Evolutionary conservation across 2,329 filamentous ascomycete species (phyloP).

Genomic region (Alternaria atra): DNA sequence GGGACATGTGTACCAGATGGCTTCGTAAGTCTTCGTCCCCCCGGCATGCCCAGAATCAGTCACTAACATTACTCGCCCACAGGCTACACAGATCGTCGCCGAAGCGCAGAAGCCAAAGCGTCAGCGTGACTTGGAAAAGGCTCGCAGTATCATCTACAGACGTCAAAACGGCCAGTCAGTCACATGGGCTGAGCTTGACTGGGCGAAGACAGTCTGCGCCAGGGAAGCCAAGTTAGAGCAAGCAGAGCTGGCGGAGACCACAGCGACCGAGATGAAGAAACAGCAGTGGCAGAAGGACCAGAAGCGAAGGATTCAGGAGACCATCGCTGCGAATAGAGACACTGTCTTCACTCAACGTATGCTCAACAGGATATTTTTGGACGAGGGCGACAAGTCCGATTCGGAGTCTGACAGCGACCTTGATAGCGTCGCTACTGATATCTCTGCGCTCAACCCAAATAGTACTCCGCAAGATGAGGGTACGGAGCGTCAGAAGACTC

Average conservation of each 20-base stretch:
- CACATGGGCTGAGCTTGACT: background rate
- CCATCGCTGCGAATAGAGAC: background rate
- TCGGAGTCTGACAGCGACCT: background rate
- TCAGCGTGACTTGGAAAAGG: background rate
- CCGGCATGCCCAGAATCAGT: background rate
- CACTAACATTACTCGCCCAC: background rate
- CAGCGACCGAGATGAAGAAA: background rate
- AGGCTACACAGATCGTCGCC: background rate
- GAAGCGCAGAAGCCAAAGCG: background rate
- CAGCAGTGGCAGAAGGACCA: background rate
- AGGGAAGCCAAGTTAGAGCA: background rate
- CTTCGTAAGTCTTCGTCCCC: background rate
- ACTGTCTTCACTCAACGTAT: background rate
- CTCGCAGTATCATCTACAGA: background rate
- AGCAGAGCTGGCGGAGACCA: background rate
- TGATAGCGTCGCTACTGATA: background rate
- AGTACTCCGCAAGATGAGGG: background rate
- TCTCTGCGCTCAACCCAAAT: background rate
- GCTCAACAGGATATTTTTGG: background rate
- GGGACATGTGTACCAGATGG: background rate
- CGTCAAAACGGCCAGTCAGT: background rate
- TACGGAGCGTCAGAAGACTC: background rate
- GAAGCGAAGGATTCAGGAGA: background rate
- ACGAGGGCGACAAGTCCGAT: background rate
- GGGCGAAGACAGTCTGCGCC: background rate